Evolutionary conservation across 495 filamentous ascomycete genomes (phyloP).

Genomic region (Aspergillus asperescens): DNA sequence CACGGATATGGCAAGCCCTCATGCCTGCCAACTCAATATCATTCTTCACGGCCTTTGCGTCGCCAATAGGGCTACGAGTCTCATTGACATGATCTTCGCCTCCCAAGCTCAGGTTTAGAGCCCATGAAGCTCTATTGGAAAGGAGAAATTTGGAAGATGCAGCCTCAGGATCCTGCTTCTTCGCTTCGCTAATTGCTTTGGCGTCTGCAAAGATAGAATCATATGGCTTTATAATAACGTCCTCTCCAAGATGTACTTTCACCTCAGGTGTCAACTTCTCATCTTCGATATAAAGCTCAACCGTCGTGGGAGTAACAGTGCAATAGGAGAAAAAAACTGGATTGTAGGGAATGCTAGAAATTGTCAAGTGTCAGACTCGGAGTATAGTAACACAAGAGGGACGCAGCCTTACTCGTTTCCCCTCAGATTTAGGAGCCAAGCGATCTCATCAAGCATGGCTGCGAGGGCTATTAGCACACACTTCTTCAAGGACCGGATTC

Average conservation of each 20-base stretch:
- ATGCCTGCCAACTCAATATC: conserved; percentile 87
- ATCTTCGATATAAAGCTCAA: conserved; percentile 79
- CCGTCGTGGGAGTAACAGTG: conserved; percentile 72
- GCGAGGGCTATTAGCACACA: conserved; percentile 17
- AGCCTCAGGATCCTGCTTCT: conserved; percentile 33
- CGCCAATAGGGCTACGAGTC: conserved; percentile 78
- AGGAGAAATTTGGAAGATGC: conserved; percentile 65
- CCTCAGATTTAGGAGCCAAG: conserved; percentile 95
- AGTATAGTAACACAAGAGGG: neutral
- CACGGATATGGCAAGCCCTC: conserved; percentile 88
- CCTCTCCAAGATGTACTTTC: conserved; percentile 62
- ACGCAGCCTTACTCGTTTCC: conserved; percentile 67
- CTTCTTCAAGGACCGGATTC: conserved; percentile 4
- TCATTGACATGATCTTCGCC: conserved; percentile 88
- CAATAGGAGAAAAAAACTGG: conserved; percentile 99
- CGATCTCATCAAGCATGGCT: conserved; percentile 93
- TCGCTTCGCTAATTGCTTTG: conserved; percentile 49
- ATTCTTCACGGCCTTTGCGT: conserved; percentile 97
- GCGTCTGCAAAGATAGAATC: conserved; percentile 75
- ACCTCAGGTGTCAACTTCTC: conserved; percentile 69
- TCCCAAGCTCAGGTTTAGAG: conserved; percentile 77
- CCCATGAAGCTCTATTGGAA: conserved; percentile 91
- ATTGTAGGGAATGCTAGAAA: conserved; percentile 84
- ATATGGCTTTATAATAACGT: conserved; percentile 78
- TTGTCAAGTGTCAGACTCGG: neutral